Evolutionary conservation across 2,329 filamentous ascomycete species (phyloP), one percentile per base, ranked within the genome.

Genomic region (Trichoderma sp.): DNA sequence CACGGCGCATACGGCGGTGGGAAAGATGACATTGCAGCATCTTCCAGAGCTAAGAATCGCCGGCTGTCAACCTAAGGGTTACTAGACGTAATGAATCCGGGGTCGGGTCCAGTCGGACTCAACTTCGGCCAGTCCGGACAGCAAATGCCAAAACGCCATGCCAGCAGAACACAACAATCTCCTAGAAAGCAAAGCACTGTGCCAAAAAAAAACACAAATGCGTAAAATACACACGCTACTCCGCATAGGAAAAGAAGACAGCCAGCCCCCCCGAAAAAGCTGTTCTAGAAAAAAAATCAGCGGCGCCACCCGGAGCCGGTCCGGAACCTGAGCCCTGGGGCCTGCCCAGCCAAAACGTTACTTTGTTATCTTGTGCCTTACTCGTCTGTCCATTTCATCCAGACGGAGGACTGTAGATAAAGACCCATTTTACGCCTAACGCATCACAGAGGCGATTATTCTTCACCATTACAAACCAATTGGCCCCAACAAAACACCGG

Each of bases 121-220:
- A n/a, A 24, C 46, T 28, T 66, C 63, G 54, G 63, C 63, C 63
- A 58, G 26, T 3, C 63, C 63, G 54, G 37, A 21, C 39, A 58
- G 16, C 43, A 56, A 59, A n/a, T 26, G 39, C 32, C 30, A 37
- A n/a, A 43, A 43, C 3, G n/a, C 46, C 11, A 24, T 54, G n/a
- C 46, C 30, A 43, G 14, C 34, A 21, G n/a, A n/a, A 11, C 28
- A 21, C 10, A 18, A 56, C n/a, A 49, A 32, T n/a, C 28, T 55
- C 14, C 21, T 18, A 18, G 18, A 59, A 24, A 14, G 14, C 3
- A 5, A 11, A 1, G 7, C 37, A 65, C 52, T 24, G 52, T 56
- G 37, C 14, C 14, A n/a, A 21, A 8, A 21, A 18, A n/a, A 21
- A 8, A 21, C 10, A 5, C 7, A n/a, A n/a, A 18, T 8, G 43